A percentile compares a stretch with the other conserved stretches of the same genome.
These are phyloP conservation scores for Saccharomyces hybrid DNA, from an alignment of 1,139 yeast species.

Conservation along the genomic window DNA sequence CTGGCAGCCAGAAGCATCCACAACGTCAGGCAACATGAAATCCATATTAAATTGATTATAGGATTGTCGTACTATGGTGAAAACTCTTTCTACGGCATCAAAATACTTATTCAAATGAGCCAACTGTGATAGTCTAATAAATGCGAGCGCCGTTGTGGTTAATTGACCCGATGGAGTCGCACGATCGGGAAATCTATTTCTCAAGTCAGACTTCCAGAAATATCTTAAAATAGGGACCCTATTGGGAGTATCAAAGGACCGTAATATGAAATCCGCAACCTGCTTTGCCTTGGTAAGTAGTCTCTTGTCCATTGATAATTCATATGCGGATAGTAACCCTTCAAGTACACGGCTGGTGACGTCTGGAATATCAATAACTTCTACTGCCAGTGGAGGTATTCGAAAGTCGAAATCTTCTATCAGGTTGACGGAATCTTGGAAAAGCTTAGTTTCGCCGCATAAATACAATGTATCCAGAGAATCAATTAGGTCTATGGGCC, in stretches of 20 bases:
- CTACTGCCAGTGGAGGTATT: constrained; percentile 10
- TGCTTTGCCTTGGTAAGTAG: constrained; percentile 53
- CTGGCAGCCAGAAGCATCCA: constrained; percentile 48
- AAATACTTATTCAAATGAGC: constrained; percentile 49
- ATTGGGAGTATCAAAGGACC: constrained; percentile 63
- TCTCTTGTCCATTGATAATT: constrained; percentile 48
- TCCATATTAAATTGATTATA: constrained; percentile 31
- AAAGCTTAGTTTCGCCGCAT: constrained; percentile 52
- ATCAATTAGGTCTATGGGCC: constrained; percentile 44
- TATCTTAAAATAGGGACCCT: constrained; percentile 63
- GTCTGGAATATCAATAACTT: constrained; percentile 58
- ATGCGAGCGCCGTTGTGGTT: constrained; percentile 62
- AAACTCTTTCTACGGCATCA: constrained; percentile 42
- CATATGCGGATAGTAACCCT: constrained; percentile 64
- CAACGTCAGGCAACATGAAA: constrained; percentile 38
- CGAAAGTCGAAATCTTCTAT: constrained; percentile 39
- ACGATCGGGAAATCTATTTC: constrained; percentile 42
- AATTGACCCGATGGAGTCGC: constrained; percentile 54
- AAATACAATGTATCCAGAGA: constrained; percentile 60
- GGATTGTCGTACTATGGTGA: constrained; percentile 35
- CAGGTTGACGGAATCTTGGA: constrained; percentile 44
- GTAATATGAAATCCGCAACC: constrained; percentile 58
- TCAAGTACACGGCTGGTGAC: constrained; percentile 66
- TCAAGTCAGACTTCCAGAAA: constrained; percentile 44
- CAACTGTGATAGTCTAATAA: constrained; percentile 57